Conservation (phyloP, 2,329 filamentous ascomycete species). For the Dothiorella sarmentorum region DNA sequence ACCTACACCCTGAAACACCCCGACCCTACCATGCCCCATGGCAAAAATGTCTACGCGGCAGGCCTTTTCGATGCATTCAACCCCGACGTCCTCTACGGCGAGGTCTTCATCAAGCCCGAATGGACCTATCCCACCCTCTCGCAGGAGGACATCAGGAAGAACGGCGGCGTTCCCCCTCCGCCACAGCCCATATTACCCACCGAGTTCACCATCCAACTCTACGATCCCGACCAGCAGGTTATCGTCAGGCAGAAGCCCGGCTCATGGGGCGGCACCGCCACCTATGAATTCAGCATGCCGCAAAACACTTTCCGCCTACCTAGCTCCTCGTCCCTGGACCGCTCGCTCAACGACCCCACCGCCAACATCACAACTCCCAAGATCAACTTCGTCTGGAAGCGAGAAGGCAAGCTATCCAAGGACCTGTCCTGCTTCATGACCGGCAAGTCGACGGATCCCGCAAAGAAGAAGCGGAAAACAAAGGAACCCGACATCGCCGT, state of each 20-base stretch:
- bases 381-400: conserved; percentile 83
- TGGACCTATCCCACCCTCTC: conserved; percentile 82
- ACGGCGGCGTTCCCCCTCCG: conserved; percentile 62
- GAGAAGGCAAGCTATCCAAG: conserved; percentile 78
- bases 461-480: conserved; percentile 65
- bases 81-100: conserved; percentile 78
- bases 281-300: conserved; percentile 92
- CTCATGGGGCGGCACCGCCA: conserved; percentile 74
- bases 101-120: conserved; percentile 78
- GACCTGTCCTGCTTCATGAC: conserved; percentile 87
- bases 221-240: conserved; percentile 87
- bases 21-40: conserved; percentile 65
- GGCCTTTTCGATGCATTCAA: conserved; percentile 81
- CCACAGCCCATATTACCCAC: conserved; percentile 73
- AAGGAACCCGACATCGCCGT: conserved; percentile 95
- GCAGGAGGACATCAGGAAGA: conserved; percentile 70
- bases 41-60: conserved; percentile 80
- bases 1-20: conserved; percentile 77
- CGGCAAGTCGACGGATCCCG: conserved; percentile 65
- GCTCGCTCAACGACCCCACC: conserved; percentile 61
- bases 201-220: conserved; percentile 80
- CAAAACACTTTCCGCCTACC: conserved; percentile 79
- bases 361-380: conserved; percentile 59
- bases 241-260: conserved; percentile 66
- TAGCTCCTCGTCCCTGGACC: conserved; percentile 73